Evolutionary conservation across 2,329 filamentous ascomycete genomes (phyloP).

Genomic region (Sclerotinia spermophila): DNA sequence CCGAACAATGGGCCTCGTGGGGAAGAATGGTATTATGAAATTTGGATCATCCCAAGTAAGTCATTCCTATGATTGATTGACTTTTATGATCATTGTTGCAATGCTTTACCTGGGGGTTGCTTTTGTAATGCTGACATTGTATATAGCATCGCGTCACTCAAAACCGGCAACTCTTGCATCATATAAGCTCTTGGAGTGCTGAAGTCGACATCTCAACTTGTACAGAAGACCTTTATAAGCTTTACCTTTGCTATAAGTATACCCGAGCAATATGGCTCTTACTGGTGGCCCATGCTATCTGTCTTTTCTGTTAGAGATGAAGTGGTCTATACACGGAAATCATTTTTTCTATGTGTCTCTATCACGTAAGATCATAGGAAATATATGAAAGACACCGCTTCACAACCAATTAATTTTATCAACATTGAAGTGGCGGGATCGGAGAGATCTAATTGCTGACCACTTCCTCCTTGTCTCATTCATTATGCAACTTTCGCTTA

Average conservation of each 20-base stretch:
- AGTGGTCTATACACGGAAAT: background rate
- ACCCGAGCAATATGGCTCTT: background rate
- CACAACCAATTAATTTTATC: background rate
- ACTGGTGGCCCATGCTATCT: background rate
- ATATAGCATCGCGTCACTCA: background rate
- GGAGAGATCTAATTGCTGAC: background rate
- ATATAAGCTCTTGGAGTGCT: background rate
- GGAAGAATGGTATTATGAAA: constrained; percentile 18
- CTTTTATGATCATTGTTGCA: background rate
- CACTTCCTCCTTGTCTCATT: background rate
- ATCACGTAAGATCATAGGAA: background rate
- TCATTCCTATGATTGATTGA: background rate
- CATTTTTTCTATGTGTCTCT: background rate
- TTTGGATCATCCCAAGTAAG: constrained; percentile 18
- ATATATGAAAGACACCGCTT: background rate
- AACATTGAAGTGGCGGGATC: background rate
- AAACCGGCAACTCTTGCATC: constrained; percentile 1
- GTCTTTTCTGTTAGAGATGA: background rate
- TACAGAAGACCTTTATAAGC: background rate
- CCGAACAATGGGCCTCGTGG: constrained; percentile 17
- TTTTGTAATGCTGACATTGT: background rate
- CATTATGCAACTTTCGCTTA: background rate
- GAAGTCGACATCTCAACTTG: background rate
- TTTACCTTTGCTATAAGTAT: background rate
- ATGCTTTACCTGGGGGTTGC: background rate